Evolutionary conservation across 2,329 filamentous ascomycete species (phyloP).

Genomic region (Aspergillus ustus): DNA sequence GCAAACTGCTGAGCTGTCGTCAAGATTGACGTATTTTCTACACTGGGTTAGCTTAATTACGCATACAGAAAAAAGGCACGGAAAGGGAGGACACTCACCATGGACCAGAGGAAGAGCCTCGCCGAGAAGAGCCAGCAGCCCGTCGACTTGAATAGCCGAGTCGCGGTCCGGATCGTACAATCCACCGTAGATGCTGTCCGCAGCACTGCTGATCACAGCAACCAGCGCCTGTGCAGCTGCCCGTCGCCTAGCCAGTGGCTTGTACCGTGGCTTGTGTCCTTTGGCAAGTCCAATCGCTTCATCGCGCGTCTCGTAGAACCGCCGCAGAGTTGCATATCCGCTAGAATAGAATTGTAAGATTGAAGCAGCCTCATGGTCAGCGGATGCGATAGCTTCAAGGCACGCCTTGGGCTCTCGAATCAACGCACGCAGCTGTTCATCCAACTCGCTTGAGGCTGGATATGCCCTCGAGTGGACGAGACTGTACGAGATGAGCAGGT

Average conservation of each 20-base stretch:
- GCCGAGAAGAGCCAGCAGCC: slow-evolving; percentile 79
- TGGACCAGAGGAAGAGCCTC: slow-evolving; percentile 80
- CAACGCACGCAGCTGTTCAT: slow-evolving; percentile 71
- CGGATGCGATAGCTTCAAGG: slow-evolving; percentile 71
- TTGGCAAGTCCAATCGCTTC: slow-evolving; percentile 53
- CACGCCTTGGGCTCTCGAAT: slow-evolving; percentile 73
- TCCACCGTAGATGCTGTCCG: slow-evolving; percentile 89
- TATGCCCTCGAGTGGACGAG: slow-evolving; percentile 83
- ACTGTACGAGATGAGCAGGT: slow-evolving; percentile 84
- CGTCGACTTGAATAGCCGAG: slow-evolving; percentile 86
- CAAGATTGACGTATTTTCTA: slow-evolving; percentile 63
- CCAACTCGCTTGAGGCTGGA: slow-evolving; percentile 72
- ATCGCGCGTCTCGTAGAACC: slow-evolving; percentile 89
- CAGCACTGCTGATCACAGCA: slow-evolving; percentile 82
- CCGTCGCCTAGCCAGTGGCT: slow-evolving; percentile 65
- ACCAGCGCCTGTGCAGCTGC: slow-evolving; percentile 75
- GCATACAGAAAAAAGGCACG: neutral
- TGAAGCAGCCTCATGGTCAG: slow-evolving; percentile 80
- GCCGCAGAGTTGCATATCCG: slow-evolving; percentile 88
- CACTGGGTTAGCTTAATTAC: slow-evolving; percentile 22
- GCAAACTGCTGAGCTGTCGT: slow-evolving; percentile 73
- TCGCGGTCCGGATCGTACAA: slow-evolving; percentile 81
- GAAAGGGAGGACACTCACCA: slow-evolving; percentile 42
- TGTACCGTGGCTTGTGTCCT: slow-evolving; percentile 48
- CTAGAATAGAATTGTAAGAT: slow-evolving; percentile 84